Evolutionary conservation across 2,329 filamentous ascomycete genomes (phyloP).

Genomic region (Dendrostoma leiphaemia): DNA sequence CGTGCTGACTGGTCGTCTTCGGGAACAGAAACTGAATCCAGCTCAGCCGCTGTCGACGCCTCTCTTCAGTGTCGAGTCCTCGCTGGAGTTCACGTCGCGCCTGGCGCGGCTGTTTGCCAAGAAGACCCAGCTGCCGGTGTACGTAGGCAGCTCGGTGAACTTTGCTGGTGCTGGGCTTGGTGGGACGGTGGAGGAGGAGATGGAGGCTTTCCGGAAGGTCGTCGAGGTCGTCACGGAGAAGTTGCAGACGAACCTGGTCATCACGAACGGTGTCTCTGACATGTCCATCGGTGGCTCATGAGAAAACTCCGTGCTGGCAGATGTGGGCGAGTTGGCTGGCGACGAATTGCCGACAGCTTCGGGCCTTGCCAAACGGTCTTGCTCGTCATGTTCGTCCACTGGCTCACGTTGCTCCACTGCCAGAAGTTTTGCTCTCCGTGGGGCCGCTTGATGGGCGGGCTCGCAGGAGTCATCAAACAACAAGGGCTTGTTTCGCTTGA

Average conservation of each 20-base stretch:
- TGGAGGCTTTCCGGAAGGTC: constrained; percentile 78
- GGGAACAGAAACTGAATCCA: constrained; percentile 54
- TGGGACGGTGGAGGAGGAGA: constrained; percentile 86
- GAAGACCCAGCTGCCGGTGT: constrained; percentile 71
- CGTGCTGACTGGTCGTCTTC: background rate
- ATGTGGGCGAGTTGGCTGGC: too few species aligned
- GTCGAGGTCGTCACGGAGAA: constrained; percentile 65
- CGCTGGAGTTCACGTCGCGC: constrained; percentile 82
- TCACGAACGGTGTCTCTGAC: constrained; percentile 21
- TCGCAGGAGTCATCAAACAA: background rate
- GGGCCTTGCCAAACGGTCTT: too few species aligned
- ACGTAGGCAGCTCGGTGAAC: constrained; percentile 85
- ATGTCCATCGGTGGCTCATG: constrained; percentile 16
- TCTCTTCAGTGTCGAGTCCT: constrained; percentile 72
- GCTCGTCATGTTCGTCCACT: too few species aligned
- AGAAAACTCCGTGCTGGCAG: background rate
- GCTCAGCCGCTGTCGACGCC: constrained; percentile 71
- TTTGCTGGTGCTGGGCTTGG: constrained; percentile 72
- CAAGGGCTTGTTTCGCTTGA: background rate
- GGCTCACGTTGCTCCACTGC: too few species aligned
- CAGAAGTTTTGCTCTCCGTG: background rate
- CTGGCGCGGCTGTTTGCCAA: constrained; percentile 81
- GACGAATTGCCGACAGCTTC: too few species aligned
- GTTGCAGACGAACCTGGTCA: constrained; percentile 36
- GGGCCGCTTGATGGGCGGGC: background rate